Evolutionary conservation across 805 yeast species (phyloP), one percentile per base, ranked within the genome.

Genomic region (Ogataea parapolymorpha): DNA sequence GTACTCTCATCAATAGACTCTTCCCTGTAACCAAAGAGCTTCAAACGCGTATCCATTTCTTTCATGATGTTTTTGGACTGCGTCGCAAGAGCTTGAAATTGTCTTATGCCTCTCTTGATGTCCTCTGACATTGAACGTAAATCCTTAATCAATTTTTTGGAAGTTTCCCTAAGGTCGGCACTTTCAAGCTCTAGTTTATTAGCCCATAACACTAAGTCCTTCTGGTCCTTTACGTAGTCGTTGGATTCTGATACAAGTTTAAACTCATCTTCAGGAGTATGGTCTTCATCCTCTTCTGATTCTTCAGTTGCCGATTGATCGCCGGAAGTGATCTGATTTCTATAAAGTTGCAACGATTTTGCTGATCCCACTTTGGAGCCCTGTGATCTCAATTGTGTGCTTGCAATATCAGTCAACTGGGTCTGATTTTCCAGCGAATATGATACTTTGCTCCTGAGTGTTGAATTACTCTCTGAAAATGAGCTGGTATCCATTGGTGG

Each of bases 171-270:
- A 18, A 72, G 49, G 23, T 71, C 77, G 2, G 70, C 57, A 11
- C 71, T 62, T 44, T 76, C 80, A 37, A 75, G 44, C 46, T 76
- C 81, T 14, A 76, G 51, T 26, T 69, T 65, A 5, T 74, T 67
- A 0, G 79, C 79, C 80, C 80, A 75, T 48, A 56, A 24, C 56
- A 60, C 32, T n/a, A 58, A 37, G 23, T 66, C 58, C 60, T 71
- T 48, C 14, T 47, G 51, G 26, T 51, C 54, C n/a, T 46, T 43
- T 5, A 42, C 26, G 22, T 44, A 44, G 18, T 45, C 50, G 13
- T 35, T 35, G 9, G 30, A 29, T 29, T 38, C 36, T 6, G 33
- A 30, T 11, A 30, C 24, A 14, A 14, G 16, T 8, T 9, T 16
- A 3, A 14, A 18, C 11, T 14, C 22, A n/a, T 26, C 32, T 16